Conservation (phyloP, 2,329 filamentous ascomycete genomes). For the Fusarium mangiferae region DNA sequence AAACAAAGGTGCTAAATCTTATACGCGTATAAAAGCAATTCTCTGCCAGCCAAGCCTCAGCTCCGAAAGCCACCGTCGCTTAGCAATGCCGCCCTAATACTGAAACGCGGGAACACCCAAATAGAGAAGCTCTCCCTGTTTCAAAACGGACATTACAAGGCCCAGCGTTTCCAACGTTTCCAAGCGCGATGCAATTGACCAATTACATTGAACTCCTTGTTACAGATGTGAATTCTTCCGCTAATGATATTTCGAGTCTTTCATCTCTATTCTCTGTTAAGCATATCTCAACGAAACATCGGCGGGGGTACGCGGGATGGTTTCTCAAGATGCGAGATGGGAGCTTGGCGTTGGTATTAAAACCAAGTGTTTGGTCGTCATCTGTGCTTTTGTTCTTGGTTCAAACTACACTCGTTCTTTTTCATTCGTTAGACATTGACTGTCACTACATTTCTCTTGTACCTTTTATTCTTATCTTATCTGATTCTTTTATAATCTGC, state of each 20-base stretch:
- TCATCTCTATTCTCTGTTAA: neutral
- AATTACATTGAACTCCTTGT: neutral
- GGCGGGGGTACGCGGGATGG: neutral
- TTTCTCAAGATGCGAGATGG: neutral
- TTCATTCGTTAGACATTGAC: constrained; percentile 32
- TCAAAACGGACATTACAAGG: constrained; percentile 9
- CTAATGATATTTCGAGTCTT: neutral
- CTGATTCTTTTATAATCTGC: neutral
- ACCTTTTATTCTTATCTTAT: neutral
- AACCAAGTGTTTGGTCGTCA: neutral
- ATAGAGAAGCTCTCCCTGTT: constrained; percentile 18
- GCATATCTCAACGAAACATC: constrained; percentile 5
- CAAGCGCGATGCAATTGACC: neutral
- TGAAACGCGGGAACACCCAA: constrained; percentile 18
- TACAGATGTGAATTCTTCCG: constrained; percentile 17
- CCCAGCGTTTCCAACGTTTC: constrained; percentile 4
- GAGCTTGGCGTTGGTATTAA: constrained; percentile 25
- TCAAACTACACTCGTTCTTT: constrained; percentile 11
- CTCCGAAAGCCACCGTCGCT: neutral
- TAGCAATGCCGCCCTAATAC: neutral
- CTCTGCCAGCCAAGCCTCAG: neutral
- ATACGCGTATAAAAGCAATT: too few species aligned
- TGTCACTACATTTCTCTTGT: constrained; percentile 23
- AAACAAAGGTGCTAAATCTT: accelerated
- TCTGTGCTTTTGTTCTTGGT: neutral